Percentiles rank a stretch among this genome's conserved stretches.
phyloP scores from a whole-genome alignment of 139 green algal genomes.

The Ettlia oleoabundans region DNA sequence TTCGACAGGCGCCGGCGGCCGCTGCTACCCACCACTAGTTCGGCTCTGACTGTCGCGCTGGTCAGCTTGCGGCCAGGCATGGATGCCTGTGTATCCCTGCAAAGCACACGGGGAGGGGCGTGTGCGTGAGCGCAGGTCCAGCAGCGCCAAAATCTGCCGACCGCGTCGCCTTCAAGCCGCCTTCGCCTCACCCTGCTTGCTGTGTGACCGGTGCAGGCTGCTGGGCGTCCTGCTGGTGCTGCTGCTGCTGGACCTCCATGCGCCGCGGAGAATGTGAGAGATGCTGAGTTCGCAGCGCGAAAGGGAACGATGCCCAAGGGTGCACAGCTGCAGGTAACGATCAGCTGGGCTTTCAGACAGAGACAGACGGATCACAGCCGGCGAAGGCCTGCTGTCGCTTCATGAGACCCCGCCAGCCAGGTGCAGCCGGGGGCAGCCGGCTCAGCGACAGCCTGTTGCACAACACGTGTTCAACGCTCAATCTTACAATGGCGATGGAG shows the following conservation, averaged over 20 bases:
- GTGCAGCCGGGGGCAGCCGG: no score
- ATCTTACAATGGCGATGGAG: no score
- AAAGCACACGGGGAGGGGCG: neutral
- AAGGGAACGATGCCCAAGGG: neutral
- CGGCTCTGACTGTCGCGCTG: conserved; percentile 21
- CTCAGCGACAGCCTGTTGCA: no score
- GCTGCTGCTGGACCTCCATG: no score
- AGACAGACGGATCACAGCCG: neutral
- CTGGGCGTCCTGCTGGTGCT: neutral
- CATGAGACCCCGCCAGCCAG: no score
- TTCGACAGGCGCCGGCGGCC: neutral
- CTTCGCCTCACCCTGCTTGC: conserved; percentile 7
- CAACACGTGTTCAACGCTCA: no score
- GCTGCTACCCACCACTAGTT: conserved; percentile 16
- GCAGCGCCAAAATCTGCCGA: neutral
- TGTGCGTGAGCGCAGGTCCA: neutral
- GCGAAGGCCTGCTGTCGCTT: no score
- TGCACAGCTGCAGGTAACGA: neutral
- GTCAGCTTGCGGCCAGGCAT: neutral
- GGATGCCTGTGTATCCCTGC: neutral
- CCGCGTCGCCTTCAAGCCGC: neutral
- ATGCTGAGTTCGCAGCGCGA: neutral
- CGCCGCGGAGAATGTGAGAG: neutral
- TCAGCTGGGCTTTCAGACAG: neutral
- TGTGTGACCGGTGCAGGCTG: conserved; percentile 2